phyloP scores from a whole-genome alignment of 306 rosid genomes.

The Pueraria montana region DNA sequence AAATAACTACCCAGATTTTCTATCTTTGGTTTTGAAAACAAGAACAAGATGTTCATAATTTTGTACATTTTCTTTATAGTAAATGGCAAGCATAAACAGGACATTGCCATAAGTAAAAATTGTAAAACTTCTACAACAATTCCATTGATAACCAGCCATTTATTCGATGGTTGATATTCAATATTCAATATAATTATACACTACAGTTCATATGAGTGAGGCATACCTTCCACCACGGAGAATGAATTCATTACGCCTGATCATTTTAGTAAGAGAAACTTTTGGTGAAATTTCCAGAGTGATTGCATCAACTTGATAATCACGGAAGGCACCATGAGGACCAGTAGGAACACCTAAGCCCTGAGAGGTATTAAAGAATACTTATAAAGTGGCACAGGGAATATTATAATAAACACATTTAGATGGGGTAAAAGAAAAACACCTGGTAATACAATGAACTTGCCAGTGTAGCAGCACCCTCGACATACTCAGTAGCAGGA shows the following conservation, averaged over 20 bases:
- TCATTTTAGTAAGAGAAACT: constrained; percentile 62
- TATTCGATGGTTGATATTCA: constrained; percentile 20
- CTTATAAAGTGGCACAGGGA: constrained; percentile 4
- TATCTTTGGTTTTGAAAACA: constrained; percentile 14
- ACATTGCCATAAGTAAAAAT: constrained; percentile 7
- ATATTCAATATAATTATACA: not conserved
- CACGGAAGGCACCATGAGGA: constrained; percentile 97
- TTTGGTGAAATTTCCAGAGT: constrained; percentile 85
- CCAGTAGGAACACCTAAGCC: constrained; percentile 98
- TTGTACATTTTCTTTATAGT: not conserved
- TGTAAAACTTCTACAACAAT: constrained; percentile 26
- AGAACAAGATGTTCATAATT: constrained; percentile 7
- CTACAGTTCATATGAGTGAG: constrained; percentile 38
- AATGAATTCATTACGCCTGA: constrained; percentile 72
- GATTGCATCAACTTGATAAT: constrained; percentile 95
- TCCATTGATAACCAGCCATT: constrained; percentile 36
- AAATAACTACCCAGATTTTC: constrained; percentile 30
- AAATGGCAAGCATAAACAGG: constrained; percentile 22
- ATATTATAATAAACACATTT: not conserved
- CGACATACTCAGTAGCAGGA: constrained; percentile 86
- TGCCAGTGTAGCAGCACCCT: constrained; percentile 93
- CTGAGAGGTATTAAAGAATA: constrained; percentile 56
- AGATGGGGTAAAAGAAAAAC: constrained; percentile 40
- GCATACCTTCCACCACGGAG: constrained; percentile 85
- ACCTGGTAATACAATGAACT: constrained; percentile 95